Base-by-base conservation (phyloP, 441 rosid genomes). In the Macaranga tanarius region DNA sequence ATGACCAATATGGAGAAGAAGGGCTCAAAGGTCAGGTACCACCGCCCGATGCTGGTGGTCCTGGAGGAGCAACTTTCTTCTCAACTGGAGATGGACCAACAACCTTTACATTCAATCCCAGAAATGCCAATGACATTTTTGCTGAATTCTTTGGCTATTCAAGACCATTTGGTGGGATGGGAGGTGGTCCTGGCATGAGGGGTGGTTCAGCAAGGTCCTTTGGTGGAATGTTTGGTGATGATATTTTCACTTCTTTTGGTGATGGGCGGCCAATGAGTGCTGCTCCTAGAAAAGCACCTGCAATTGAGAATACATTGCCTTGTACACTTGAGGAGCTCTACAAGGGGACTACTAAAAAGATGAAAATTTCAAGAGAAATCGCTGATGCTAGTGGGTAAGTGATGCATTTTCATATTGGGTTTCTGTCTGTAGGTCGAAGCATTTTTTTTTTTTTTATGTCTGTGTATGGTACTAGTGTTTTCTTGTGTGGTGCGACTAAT, bases 281-380 rank as follows among this genome's bases (percentile, higher is more conserved):
- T n/a, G 63, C 70, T 59, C 83, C 87, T 52, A 42, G 63, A 80
- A 88, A 84, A 73, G 90, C 80, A 31, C 77, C 83, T 9, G 74
- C 93, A 0, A 84, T 91, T 65, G 97, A 90, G 82, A 89, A 87
- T 74, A 51, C 65, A 48, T 73, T 93, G 73, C 89, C 82, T 5
- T 92, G 94, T 82, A 89, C 86, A 70, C 80, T 93, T 83, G 97
- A 92, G 88, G 96, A 93, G 20, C 81, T 93, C 22, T 92, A 84
- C 59, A 90, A 76, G 62, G 98, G 98, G 59, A 86, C 82, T 22
- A 82, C 71, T 75, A 93, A 84, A 87, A 92, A 88, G 82, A 90
- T 90, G 96, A 70, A 79, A 56, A 82, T 93, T 75, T 89, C 87
- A 0, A 78, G 97, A 74, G 78, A 76, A 25, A 79, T 87, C 54